A percentile compares a stretch with the other conserved stretches of the same genome.
phyloP scores from a whole-genome alignment of 768 basidiomycete genomes.

The Dioszegia hungarica region DNA sequence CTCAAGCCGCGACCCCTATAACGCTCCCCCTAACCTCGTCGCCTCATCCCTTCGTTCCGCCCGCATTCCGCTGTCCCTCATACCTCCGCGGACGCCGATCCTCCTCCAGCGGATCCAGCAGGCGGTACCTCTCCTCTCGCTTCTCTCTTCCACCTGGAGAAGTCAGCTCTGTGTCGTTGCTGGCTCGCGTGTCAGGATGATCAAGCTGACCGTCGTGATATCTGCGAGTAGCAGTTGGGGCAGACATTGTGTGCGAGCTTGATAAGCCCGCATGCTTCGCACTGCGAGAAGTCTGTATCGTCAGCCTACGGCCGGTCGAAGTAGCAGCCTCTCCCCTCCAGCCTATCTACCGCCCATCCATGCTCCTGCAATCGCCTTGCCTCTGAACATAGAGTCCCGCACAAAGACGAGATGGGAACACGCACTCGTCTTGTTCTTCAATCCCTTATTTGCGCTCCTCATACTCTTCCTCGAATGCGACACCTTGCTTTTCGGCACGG shows the following conservation, averaged over 20 bases:
- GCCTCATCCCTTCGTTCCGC: no score
- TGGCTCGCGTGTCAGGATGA: no score
- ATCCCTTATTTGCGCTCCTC: constrained; percentile 87
- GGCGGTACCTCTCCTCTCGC: no score
- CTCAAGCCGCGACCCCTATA: no score
- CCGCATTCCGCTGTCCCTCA: no score
- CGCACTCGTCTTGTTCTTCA: constrained; percentile 88
- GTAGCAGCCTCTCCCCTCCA: no score
- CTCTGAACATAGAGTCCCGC: no score
- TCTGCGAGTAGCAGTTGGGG: constrained; percentile 67
- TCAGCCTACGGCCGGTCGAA: neutral
- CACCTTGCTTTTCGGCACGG: constrained; percentile 89
- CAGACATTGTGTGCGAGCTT: constrained; percentile 89
- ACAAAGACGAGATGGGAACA: neutral
- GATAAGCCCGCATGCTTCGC: constrained; percentile 79
- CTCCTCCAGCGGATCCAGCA: no score
- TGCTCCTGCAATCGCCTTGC: no score
- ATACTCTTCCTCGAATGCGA: constrained; percentile 94
- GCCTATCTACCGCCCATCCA: no score
- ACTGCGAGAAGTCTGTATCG: constrained; percentile 73
- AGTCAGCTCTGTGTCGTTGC: constrained; percentile 6
- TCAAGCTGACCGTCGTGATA: constrained; percentile 57
- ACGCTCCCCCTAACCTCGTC: no score
- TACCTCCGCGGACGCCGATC: no score
- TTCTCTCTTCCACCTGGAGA: constrained; percentile 35